Evolutionary conservation across 176 grass and related monocot species (phyloP).

Genomic region (Olyra latifolia): DNA sequence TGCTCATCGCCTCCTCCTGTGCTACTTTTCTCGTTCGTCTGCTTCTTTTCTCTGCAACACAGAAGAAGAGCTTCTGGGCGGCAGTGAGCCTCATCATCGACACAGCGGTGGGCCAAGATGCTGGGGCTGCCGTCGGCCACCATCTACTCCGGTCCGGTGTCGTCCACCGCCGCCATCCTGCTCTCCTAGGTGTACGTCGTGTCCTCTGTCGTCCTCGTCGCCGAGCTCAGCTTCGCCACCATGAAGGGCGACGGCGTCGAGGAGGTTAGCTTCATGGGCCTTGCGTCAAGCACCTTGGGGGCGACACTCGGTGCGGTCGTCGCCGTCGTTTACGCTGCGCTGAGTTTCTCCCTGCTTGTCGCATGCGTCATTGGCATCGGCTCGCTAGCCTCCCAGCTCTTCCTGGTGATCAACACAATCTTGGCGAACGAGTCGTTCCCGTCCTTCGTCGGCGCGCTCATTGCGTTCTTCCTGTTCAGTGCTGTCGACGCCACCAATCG

Average conservation of each 20-base stretch:
- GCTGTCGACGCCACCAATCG: too few species aligned
- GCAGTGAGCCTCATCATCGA: too few species aligned
- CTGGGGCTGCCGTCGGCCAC: too few species aligned
- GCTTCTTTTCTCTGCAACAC: too few species aligned
- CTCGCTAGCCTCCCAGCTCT: slow-evolving; percentile 52
- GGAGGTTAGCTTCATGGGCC: slow-evolving; percentile 83
- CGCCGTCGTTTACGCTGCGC: slow-evolving; percentile 56
- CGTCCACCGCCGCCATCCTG: slow-evolving; percentile 58
- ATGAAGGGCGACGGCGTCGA: slow-evolving; percentile 48
- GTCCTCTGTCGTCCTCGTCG: slow-evolving; percentile 76
- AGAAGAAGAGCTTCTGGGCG: too few species aligned
- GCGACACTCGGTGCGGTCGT: slow-evolving; percentile 40
- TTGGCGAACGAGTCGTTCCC: too few species aligned
- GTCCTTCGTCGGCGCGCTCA: too few species aligned
- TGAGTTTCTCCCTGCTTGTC: slow-evolving; percentile 74
- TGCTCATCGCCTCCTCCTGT: too few species aligned
- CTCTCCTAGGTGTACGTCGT: slow-evolving; percentile 76
- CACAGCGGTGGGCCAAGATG: too few species aligned
- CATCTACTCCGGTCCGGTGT: slow-evolving; percentile 54
- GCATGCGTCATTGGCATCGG: slow-evolving; percentile 78
- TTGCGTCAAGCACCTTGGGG: slow-evolving; percentile 70
- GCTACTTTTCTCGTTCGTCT: too few species aligned
- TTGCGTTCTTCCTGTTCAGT: too few species aligned
- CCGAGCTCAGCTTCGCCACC: slow-evolving; percentile 70
- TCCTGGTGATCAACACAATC: too few species aligned